A percentile compares a stretch with the other conserved stretches of the same genome.
Evolutionary conservation across 208 protist species (phyloP).

Genomic region (Trypanosoma melophagium): DNA sequence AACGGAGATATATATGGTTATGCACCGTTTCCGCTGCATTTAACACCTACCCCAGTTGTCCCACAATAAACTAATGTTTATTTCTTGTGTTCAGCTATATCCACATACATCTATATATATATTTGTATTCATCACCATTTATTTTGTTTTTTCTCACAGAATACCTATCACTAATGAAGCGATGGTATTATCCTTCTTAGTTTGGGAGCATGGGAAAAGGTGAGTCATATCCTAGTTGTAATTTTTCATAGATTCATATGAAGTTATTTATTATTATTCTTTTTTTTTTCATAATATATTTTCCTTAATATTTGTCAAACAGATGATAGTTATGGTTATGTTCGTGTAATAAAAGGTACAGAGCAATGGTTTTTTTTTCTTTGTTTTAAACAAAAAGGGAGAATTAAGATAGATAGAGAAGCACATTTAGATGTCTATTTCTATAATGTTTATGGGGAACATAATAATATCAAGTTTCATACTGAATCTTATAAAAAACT

Average conservation of each 20-base stretch:
- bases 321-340: no score
- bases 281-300: background rate
- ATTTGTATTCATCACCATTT: background rate
- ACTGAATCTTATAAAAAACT: no score
- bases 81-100: no score
- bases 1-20: constrained; percentile 25
- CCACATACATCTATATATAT: no score
- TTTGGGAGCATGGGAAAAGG: no score
- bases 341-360: no score
- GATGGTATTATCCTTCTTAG: no score
- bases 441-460: no score
- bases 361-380: background rate
- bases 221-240: background rate
- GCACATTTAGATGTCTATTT: constrained; percentile 2
- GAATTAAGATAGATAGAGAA: background rate
- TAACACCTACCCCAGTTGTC: background rate
- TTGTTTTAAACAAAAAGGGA: background rate
- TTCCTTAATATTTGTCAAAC: no score
- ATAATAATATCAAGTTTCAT: no score
- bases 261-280: constrained; percentile 8
- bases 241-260: background rate
- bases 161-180: no score
- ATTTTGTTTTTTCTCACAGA: background rate
- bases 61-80: background rate
- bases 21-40: constrained; percentile 17